Conservation (phyloP, 1,284 basidiomycete species). For the Kwoniella shivajii region DNA sequence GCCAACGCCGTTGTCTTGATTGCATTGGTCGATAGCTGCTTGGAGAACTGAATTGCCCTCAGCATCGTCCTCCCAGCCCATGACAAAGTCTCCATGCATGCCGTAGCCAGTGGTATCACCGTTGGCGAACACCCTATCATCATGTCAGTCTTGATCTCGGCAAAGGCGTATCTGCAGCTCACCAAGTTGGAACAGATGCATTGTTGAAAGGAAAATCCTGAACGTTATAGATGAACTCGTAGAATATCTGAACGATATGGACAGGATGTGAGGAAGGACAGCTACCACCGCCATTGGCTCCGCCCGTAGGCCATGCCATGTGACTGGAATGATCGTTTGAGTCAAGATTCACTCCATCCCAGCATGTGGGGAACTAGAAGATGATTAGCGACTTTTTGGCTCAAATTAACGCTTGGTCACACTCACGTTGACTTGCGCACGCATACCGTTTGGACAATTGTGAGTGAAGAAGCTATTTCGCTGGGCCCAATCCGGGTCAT, state of each 20-base stretch:
- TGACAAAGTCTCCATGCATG: conserved; percentile 53
- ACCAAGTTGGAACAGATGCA: conserved; percentile 33
- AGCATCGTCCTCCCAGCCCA: conserved; percentile 45
- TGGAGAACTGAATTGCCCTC: conserved; percentile 46
- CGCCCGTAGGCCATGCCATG: conserved; percentile 55
- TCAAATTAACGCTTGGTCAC: too few species aligned
- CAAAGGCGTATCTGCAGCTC: too few species aligned
- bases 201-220: conserved; percentile 41
- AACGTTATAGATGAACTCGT: conserved; percentile 45
- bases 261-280: conserved; percentile 50
- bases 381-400: too few species aligned
- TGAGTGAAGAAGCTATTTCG: conserved; percentile 47
- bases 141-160: too few species aligned
- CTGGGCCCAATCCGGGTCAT: conserved; percentile 42
- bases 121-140: conserved; percentile 50
- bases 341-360: conserved; percentile 57
- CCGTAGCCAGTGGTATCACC: conserved; percentile 53
- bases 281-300: conserved; percentile 49
- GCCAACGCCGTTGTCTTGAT: conserved; percentile 46
- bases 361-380: conserved; percentile 56
- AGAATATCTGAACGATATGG: conserved; percentile 41
- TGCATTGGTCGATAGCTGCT: conserved; percentile 47
- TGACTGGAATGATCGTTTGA: conserved; percentile 53
- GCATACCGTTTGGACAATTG: conserved; percentile 50
- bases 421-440: conserved; percentile 54